These are phyloP conservation scores for Amanita pallidorosea DNA, from an alignment of 768 basidiomycete genomes.

Conservation along the genomic window DNA sequence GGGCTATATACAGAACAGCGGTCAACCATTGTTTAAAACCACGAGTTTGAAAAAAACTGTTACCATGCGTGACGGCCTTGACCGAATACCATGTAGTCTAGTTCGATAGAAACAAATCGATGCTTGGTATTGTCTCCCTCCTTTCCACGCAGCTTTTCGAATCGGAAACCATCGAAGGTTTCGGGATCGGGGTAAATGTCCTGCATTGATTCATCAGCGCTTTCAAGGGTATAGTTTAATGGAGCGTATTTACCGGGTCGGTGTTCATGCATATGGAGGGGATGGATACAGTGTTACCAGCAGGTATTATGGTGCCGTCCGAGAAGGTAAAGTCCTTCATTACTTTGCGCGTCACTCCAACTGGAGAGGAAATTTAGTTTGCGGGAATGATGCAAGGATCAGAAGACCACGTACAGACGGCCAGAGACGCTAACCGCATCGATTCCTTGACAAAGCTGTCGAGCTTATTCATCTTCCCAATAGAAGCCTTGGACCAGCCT, in stretches of 20 bases:
- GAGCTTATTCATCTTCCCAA: constrained; percentile 28
- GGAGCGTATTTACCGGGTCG: background rate
- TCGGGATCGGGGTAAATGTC: constrained; percentile 22
- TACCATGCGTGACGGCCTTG: constrained; percentile 15
- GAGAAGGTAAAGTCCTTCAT: constrained; percentile 27
- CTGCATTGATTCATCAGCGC: background rate
- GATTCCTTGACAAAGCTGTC: constrained; percentile 37
- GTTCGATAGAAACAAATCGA: constrained; percentile 18
- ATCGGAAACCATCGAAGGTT: constrained; percentile 32
- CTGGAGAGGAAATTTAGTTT: constrained; percentile 11
- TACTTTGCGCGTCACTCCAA: constrained; percentile 19
- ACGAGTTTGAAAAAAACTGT: background rate
- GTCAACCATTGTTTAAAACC: background rate
- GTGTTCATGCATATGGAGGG: constrained; percentile 6
- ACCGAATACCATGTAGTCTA: constrained; percentile 22
- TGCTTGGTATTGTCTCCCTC: constrained; percentile 18
- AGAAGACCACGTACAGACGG: constrained; percentile 10
- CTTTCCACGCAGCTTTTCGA: constrained; percentile 17
- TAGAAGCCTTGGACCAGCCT: constrained; percentile 24
- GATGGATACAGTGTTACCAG: constrained; percentile 12
- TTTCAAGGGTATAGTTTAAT: background rate
- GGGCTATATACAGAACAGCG: constrained; percentile 10
- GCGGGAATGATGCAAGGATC: constrained; percentile 9
- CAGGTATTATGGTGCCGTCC: constrained; percentile 16
- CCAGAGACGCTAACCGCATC: constrained; percentile 15